These are phyloP conservation scores for Carex littledalei DNA, from an alignment of 176 grass and related monocot species.

Conservation along the genomic window DNA sequence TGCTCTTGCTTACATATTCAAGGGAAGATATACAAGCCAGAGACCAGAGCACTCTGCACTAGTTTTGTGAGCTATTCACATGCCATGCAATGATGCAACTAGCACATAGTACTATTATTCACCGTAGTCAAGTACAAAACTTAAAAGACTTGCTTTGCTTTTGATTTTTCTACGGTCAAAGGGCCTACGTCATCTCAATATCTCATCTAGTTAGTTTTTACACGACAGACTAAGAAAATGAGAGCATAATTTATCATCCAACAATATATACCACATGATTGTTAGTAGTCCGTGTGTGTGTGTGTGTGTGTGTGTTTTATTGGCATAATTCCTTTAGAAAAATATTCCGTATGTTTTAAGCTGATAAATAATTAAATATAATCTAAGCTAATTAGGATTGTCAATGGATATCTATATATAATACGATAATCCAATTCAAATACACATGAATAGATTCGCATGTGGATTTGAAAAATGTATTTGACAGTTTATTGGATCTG, in stretches of 20 bases:
- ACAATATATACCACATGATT: not conserved
- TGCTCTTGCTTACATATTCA: not conserved
- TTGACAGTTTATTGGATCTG: too few species aligned
- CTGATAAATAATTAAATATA: too few species aligned
- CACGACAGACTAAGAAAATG: not conserved
- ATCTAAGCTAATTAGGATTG: too few species aligned
- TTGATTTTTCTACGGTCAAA: not conserved
- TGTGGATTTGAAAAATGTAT: too few species aligned
- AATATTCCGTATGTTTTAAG: not conserved
- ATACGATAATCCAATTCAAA: too few species aligned
- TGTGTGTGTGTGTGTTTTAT: not conserved
- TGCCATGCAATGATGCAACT: not conserved
- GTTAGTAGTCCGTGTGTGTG: too few species aligned
- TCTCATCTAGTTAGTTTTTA: not conserved
- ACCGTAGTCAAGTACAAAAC: conserved; percentile 5
- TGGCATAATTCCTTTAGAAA: not conserved
- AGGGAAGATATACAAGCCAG: not conserved
- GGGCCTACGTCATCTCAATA: not conserved
- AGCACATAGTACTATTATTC: not conserved
- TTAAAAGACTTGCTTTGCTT: not conserved
- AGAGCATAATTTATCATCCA: too few species aligned
- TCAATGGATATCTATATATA: too few species aligned
- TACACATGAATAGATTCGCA: too few species aligned
- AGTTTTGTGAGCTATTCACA: conserved; percentile 5
- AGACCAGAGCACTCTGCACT: not conserved